These are phyloP conservation scores for Eimeria sp. DNA, from an alignment of 169 alveolate species.

Conservation along the genomic window DNA sequence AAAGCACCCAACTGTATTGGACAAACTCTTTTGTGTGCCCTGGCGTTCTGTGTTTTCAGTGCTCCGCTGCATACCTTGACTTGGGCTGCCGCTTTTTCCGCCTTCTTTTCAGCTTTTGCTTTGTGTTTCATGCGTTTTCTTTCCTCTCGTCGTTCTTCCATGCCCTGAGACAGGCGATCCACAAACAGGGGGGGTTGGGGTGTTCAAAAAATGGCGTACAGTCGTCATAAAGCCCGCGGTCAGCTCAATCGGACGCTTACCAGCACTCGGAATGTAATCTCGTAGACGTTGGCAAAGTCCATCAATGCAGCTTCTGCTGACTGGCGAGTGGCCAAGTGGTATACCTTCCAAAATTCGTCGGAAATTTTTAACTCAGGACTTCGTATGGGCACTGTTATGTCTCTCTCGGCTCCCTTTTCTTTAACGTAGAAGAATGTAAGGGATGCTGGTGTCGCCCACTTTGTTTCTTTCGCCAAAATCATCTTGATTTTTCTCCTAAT, in stretches of 20 bases:
- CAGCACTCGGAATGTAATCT: constrained; percentile 55
- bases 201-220: neutral
- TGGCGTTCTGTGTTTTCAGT: neutral
- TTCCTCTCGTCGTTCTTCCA: constrained; percentile 57
- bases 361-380: constrained; percentile 18
- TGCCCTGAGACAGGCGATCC: neutral
- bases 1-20: neutral
- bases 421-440: constrained; percentile 36
- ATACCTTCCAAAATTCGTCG: constrained; percentile 61
- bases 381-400: constrained; percentile 17
- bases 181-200: neutral
- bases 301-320: constrained; percentile 44
- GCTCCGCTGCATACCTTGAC: neutral
- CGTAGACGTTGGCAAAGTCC: constrained; percentile 67
- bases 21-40: neutral
- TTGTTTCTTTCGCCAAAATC: constrained; percentile 54
- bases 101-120: constrained; percentile 20
- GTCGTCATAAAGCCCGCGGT: neutral
- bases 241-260: neutral
- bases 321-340: constrained; percentile 50
- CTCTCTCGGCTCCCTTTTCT: constrained; percentile 54
- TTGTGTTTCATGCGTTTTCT: constrained; percentile 36
- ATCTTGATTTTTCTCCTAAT: constrained; percentile 22
- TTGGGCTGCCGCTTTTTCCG: constrained; percentile 36
- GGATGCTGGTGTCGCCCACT: constrained; percentile 56